A percentile compares a stretch with the other conserved stretches of the same genome.
phyloP scores from a whole-genome alignment of 345 rosid species.

The Arabidopsis suecica region DNA sequence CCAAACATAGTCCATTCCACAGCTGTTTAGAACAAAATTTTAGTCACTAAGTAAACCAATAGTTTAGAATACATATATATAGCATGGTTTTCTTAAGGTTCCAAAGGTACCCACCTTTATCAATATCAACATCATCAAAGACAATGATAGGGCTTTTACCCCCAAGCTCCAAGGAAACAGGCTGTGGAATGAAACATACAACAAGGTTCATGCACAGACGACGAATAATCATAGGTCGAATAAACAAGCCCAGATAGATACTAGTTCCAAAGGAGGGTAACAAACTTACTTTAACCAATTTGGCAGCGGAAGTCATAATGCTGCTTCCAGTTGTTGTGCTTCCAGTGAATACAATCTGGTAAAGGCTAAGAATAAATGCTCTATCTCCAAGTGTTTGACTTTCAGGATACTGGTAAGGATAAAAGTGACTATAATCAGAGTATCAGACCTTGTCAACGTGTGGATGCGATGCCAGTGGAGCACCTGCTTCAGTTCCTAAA shows the following conservation, averaged over 20 bases:
- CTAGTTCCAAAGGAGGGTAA: slow-evolving; percentile 30
- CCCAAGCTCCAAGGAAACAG: slow-evolving; percentile 93
- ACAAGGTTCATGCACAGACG: slow-evolving; percentile 27
- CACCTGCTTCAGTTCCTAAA: slow-evolving; percentile 97
- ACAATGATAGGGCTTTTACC: slow-evolving; percentile 94
- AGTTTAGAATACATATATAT: background rate
- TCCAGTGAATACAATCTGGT: slow-evolving; percentile 93
- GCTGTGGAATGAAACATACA: slow-evolving; percentile 55
- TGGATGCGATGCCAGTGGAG: slow-evolving; percentile 93
- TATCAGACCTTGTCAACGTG: slow-evolving; percentile 80
- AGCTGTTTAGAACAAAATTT: slow-evolving; percentile 54
- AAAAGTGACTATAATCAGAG: slow-evolving; percentile 12
- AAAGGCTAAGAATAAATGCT: slow-evolving; percentile 19
- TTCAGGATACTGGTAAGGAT: slow-evolving; percentile 24
- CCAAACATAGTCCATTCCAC: slow-evolving; percentile 90
- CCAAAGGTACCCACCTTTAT: slow-evolving; percentile 63
- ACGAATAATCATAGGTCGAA: slow-evolving; percentile 10
- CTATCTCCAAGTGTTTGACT: slow-evolving; percentile 19
- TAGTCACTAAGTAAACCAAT: slow-evolving; percentile 21
- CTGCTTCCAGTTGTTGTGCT: slow-evolving; percentile 88
- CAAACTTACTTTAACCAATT: slow-evolving; percentile 74
- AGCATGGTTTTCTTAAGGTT: slow-evolving; percentile 19
- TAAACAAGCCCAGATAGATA: slow-evolving; percentile 13
- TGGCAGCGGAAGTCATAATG: slow-evolving; percentile 86
- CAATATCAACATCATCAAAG: slow-evolving; percentile 92